These are phyloP conservation scores for Cryptococcus sp. DNA, from an alignment of 1,284 basidiomycete species.

Conservation along the genomic window DNA sequence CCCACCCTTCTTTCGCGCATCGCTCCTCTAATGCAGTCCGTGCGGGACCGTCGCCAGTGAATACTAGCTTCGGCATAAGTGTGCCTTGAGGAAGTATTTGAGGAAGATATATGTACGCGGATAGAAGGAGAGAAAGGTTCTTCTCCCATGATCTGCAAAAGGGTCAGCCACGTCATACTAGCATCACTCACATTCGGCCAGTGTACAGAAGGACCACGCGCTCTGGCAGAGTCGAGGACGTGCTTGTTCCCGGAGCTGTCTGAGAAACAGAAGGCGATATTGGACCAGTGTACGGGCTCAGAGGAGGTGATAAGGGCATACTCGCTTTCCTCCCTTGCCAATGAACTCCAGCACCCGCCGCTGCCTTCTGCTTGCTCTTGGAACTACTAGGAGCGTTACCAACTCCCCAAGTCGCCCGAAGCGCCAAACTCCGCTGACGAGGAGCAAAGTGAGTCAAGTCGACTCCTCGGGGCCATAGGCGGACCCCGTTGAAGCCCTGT, in stretches of 20 bases:
- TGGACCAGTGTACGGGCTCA: slow-evolving; percentile 31
- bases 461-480: slow-evolving; percentile 60
- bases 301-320: slow-evolving; percentile 47
- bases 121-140: slow-evolving; percentile 60
- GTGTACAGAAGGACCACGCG: slow-evolving; percentile 51
- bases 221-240: slow-evolving; percentile 12
- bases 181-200: slow-evolving; percentile 45
- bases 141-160: slow-evolving; percentile 58
- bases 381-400: slow-evolving; percentile 18
- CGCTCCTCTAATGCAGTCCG: slow-evolving; percentile 54
- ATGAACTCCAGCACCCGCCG: slow-evolving; percentile 35
- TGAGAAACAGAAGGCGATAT: slow-evolving; percentile 17
- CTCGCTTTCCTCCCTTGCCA: slow-evolving; percentile 41
- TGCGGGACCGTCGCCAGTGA: slow-evolving; percentile 62
- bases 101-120: slow-evolving; percentile 54
- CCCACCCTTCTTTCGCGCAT: slow-evolving; percentile 54
- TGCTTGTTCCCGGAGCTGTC: slow-evolving; percentile 18
- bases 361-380: slow-evolving; percentile 8
- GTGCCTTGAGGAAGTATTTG: slow-evolving; percentile 24
- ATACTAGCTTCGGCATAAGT: slow-evolving; percentile 56
- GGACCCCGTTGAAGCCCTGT: slow-evolving; percentile 56
- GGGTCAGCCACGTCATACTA: background rate
- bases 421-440: slow-evolving; percentile 49
- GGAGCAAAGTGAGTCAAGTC: slow-evolving; percentile 55
- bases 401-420: slow-evolving; percentile 57